Evolutionary conservation across 495 filamentous ascomycete genomes (phyloP).

Genomic region (Penicillium argentinense): DNA sequence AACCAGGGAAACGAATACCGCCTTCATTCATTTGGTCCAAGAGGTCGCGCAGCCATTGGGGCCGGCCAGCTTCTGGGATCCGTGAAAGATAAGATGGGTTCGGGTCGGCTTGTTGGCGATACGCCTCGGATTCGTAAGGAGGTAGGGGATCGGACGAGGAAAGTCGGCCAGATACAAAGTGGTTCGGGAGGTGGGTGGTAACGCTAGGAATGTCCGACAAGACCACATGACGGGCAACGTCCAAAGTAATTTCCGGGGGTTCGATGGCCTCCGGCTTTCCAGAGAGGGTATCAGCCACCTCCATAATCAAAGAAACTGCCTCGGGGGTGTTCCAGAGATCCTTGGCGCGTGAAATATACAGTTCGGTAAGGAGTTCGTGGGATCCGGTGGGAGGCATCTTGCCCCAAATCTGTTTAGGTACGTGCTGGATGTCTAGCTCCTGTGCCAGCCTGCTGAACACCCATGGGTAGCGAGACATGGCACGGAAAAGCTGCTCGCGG

Average conservation of each 20-base stretch:
- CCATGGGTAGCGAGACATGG: conserved; percentile 79
- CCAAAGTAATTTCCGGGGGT: conserved; percentile 53
- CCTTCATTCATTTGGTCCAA: conserved; percentile 38
- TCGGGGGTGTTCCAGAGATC: conserved; percentile 89
- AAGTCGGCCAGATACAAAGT: conserved; percentile 42
- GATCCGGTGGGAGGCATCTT: conserved; percentile 61
- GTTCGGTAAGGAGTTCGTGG: conserved; percentile 72
- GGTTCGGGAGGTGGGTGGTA: conserved; percentile 42
- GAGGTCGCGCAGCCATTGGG: conserved; percentile 45
- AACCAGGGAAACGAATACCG: conserved; percentile 26
- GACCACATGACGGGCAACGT: conserved; percentile 76
- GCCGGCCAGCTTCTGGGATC: conserved; percentile 33
- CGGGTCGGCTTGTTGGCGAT: conserved; percentile 39
- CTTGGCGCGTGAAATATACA: conserved; percentile 78
- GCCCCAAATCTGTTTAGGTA: conserved; percentile 80
- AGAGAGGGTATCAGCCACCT: conserved; percentile 61
- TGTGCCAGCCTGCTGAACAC: conserved; percentile 73
- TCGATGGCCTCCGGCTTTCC: conserved; percentile 38
- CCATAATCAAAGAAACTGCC: conserved; percentile 65
- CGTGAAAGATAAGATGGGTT: conserved; percentile 35
- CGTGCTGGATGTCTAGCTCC: conserved; percentile 68
- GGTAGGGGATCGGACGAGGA: conserved; percentile 48
- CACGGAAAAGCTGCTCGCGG: conserved; percentile 57
- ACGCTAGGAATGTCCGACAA: conserved; percentile 66
- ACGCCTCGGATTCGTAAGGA: conserved; percentile 45